Percentiles rank a stretch among this genome's conserved stretches.
Conservation (phyloP, 306 rosid species). For the Medicago arabica region DNA sequence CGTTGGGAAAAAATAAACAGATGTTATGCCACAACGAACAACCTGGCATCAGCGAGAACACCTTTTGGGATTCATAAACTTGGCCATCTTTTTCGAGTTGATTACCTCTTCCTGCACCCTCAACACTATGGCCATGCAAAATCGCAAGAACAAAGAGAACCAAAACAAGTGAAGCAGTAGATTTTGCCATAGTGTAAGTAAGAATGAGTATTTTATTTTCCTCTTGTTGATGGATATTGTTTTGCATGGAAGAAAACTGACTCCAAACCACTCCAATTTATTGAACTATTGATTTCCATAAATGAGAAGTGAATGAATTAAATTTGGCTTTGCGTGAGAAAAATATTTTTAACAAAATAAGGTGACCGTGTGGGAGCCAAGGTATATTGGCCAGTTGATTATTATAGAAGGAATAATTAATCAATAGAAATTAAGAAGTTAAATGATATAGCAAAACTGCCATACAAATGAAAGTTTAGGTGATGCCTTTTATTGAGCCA, state of each 20-base stretch:
- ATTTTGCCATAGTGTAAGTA: background rate
- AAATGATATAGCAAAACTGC: too few relatives aligned
- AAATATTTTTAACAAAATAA: background rate
- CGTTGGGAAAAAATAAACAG: background rate
- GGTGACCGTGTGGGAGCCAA: background rate
- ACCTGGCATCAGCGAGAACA: too few relatives aligned
- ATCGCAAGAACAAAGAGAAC: background rate
- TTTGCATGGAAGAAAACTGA: too few relatives aligned
- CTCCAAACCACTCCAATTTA: background rate
- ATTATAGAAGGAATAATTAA: background rate
- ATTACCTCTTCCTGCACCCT: too few relatives aligned
- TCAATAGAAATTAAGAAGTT: too few relatives aligned
- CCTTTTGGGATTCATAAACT: background rate
- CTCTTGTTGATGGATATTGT: background rate
- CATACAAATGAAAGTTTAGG: too few relatives aligned
- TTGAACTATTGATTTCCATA: background rate
- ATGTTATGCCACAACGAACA: too few relatives aligned
- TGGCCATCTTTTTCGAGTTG: background rate
- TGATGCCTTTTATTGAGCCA: too few relatives aligned
- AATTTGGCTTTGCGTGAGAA: background rate
- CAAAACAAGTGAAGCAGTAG: background rate
- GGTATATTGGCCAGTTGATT: too few relatives aligned
- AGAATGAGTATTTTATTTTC: background rate
- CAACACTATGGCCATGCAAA: background rate
- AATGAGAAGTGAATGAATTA: background rate